Percentiles rank a stretch among this genome's conserved stretches.
These are phyloP conservation scores for Symbiodinium natans DNA, from an alignment of 73 alveolate species.

Conservation along the genomic window DNA sequence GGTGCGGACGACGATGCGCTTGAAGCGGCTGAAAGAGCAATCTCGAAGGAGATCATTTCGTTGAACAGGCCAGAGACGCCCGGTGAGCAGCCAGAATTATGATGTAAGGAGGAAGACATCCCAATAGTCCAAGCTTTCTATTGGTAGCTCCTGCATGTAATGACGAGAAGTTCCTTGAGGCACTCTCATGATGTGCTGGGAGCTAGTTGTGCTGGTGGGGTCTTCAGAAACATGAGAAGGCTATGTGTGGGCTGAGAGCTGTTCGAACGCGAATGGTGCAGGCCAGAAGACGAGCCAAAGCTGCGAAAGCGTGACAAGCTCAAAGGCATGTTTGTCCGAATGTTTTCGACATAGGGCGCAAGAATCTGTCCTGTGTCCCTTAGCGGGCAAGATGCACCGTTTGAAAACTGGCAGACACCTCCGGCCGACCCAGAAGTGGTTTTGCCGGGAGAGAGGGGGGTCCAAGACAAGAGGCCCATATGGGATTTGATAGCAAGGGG, in stretches of 20 bases:
- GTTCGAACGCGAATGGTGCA: too few relatives aligned
- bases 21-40: slow-evolving; percentile 83
- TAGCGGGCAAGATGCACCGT: neutral
- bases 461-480: neutral
- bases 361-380: too few relatives aligned
- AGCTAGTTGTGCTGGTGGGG: too few relatives aligned
- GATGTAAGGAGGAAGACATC: too few relatives aligned
- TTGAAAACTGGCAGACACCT: neutral
- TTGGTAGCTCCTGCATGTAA: too few relatives aligned
- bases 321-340: slow-evolving; percentile 55
- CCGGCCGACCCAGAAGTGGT: slow-evolving; percentile 9
- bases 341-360: slow-evolving; percentile 61
- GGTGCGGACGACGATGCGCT: slow-evolving; percentile 37
- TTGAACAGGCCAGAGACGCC: slow-evolving; percentile 3
- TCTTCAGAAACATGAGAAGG: too few relatives aligned
- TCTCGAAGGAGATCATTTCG: slow-evolving; percentile 71
- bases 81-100: too few relatives aligned
- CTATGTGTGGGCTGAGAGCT: too few relatives aligned
- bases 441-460: neutral
- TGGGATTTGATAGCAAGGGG: too few relatives aligned
- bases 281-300: slow-evolving; percentile 13
- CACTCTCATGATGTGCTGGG: too few relatives aligned
- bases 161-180: too few relatives aligned
- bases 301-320: slow-evolving; percentile 91
- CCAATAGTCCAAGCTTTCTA: too few relatives aligned